phyloP scores from a whole-genome alignment of 495 filamentous ascomycete species.

The Pseudoneurospora amorphoporcata region DNA sequence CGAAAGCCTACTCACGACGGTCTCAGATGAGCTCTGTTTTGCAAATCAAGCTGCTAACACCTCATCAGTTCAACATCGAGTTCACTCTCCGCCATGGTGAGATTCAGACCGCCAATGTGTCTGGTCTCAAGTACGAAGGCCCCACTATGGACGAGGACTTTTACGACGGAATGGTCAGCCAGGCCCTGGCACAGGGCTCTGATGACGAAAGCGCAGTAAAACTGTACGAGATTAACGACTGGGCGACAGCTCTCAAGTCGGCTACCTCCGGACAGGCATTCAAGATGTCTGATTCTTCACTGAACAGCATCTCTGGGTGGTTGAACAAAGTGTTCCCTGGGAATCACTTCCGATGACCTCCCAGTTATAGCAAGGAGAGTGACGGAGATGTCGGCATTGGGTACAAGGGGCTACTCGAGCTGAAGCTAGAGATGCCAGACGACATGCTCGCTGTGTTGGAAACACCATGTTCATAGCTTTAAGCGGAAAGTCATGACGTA shows the following conservation, averaged over 20 bases:
- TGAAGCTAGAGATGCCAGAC: neutral
- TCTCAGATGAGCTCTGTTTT: neutral
- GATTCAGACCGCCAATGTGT: constrained; percentile 21
- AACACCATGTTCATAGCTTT: neutral
- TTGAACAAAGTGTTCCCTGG: neutral
- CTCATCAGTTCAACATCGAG: constrained; percentile 9
- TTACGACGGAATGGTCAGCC: constrained; percentile 8
- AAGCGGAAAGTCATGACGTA: neutral
- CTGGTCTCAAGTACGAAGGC: constrained; percentile 8
- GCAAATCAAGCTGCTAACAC: neutral
- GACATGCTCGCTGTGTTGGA: neutral
- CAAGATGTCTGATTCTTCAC: neutral
- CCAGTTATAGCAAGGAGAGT: neutral
- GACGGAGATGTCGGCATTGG: neutral
- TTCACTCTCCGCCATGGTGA: constrained; percentile 33
- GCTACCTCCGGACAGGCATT: neutral
- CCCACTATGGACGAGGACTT: neutral
- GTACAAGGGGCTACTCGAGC: neutral
- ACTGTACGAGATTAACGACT: neutral
- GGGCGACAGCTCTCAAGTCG: neutral
- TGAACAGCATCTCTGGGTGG: neutral
- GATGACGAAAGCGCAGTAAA: neutral
- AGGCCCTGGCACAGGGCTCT: constrained; percentile 7
- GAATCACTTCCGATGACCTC: neutral
- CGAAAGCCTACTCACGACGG: neutral